Percentiles rank a stretch among this genome's conserved stretches.
These are phyloP conservation scores for Omphalea diandra DNA, from an alignment of 441 rosid species.

Conservation along the genomic window DNA sequence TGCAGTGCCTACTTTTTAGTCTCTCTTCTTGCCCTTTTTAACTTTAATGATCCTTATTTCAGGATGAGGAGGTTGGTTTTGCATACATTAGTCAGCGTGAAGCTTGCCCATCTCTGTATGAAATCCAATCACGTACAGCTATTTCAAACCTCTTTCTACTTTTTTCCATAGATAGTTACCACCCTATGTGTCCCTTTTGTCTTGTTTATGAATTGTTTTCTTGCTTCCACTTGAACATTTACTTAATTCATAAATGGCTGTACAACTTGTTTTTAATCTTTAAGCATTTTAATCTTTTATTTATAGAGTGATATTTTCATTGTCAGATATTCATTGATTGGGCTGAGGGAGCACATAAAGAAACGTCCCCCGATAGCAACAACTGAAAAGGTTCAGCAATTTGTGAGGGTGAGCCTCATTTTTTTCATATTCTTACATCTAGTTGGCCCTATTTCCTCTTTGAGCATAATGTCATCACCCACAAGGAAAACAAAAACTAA, in stretches of 20 bases:
- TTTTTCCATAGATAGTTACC: slow-evolving; percentile 9
- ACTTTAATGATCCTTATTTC: slow-evolving; percentile 28
- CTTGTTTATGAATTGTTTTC: not conserved
- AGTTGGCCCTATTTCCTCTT: slow-evolving; percentile 8
- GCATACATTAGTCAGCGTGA: slow-evolving; percentile 86
- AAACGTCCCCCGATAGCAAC: slow-evolving; percentile 97
- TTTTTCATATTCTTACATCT: not conserved
- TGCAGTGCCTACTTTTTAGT: not conserved
- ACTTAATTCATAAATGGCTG: not conserved
- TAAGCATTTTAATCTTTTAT: slow-evolving; percentile 1
- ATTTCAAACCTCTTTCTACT: slow-evolving; percentile 16
- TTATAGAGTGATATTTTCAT: not conserved
- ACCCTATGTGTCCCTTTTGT: not conserved
- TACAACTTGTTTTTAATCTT: not conserved
- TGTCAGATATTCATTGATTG: slow-evolving; percentile 68
- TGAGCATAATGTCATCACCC: slow-evolving; percentile 1
- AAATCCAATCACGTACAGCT: slow-evolving; percentile 27
- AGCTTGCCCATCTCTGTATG: slow-evolving; percentile 91
- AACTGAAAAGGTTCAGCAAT: slow-evolving; percentile 90
- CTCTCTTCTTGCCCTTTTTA: slow-evolving; percentile 21
- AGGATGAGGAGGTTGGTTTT: slow-evolving; percentile 89
- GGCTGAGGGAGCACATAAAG: slow-evolving; percentile 94
- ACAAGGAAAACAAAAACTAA: not conserved
- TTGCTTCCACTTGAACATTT: not conserved
- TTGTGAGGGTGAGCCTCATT: slow-evolving; percentile 72